Percentiles rank a stretch among this genome's conserved stretches.
These are phyloP conservation scores for Trypanosoma grayi DNA, from an alignment of 208 protist genomes.

Conservation along the genomic window DNA sequence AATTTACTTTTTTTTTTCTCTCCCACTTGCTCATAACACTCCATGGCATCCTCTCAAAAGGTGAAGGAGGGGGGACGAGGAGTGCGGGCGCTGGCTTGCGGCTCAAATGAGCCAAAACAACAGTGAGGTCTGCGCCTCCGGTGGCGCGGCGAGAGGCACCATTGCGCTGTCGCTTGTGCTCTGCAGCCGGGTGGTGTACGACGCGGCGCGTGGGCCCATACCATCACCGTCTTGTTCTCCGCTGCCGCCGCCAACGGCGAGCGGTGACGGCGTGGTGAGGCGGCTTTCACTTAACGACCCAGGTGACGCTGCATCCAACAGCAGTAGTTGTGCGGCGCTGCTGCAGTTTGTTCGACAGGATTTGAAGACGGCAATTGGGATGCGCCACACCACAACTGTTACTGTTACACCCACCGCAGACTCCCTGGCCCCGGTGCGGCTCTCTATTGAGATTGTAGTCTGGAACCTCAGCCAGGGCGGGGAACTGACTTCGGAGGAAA, in stretches of 20 bases:
- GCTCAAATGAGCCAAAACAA: too few relatives aligned
- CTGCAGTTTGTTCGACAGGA: slow-evolving; percentile 8
- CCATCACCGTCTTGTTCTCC: background rate
- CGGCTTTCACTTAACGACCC: background rate
- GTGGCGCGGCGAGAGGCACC: too few relatives aligned
- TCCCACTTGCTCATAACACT: background rate
- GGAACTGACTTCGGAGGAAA: background rate
- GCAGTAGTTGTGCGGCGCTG: background rate
- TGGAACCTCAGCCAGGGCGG: background rate
- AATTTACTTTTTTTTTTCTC: background rate
- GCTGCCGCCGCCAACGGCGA: too few relatives aligned
- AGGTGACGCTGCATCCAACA: background rate
- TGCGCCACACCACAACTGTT: background rate
- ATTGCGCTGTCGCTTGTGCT: too few relatives aligned
- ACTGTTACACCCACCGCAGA: background rate
- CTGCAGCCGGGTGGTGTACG: background rate
- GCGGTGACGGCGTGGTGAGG: background rate
- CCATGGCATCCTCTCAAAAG: background rate
- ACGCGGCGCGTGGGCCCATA: background rate
- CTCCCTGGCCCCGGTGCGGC: background rate
- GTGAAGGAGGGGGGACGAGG: background rate
- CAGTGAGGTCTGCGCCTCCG: too few relatives aligned
- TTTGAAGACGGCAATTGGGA: slow-evolving; percentile 8
- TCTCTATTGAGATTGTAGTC: background rate
- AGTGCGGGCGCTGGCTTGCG: background rate